phyloP scores from a whole-genome alignment of 805 yeast species.

The Alloascoidea africana region DNA sequence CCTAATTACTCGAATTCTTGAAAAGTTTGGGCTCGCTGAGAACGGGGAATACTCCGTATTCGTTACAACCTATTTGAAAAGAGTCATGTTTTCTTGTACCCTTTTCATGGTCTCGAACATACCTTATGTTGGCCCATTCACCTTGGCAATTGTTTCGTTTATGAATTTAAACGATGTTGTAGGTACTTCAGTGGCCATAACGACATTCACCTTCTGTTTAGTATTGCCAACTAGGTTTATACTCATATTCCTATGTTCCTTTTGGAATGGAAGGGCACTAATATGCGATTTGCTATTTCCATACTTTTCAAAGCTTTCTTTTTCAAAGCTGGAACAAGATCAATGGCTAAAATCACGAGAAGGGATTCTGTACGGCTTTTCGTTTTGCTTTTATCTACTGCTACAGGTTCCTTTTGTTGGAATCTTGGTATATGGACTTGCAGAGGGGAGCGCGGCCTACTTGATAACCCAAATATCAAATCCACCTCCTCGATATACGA shows the following conservation, averaged over 20 bases:
- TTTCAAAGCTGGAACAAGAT: slow-evolving; percentile 20
- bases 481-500: slow-evolving; percentile 12
- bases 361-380: slow-evolving; percentile 28
- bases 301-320: slow-evolving; percentile 22
- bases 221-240: slow-evolving; percentile 5
- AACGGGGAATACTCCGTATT: slow-evolving; percentile 10
- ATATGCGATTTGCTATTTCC: slow-evolving; percentile 24
- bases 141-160: slow-evolving; percentile 28
- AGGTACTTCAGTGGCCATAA: slow-evolving; percentile 29
- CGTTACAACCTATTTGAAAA: slow-evolving; percentile 14
- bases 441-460: slow-evolving; percentile 25
- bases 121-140: slow-evolving; percentile 27
- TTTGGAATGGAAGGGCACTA: slow-evolving; percentile 22
- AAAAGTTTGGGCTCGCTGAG: no score
- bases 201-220: slow-evolving; percentile 20
- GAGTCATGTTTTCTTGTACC: slow-evolving; percentile 15
- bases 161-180: slow-evolving; percentile 26
- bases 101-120: slow-evolving; percentile 20
- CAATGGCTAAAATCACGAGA: slow-evolving; percentile 28
- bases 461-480: slow-evolving; percentile 26
- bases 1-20: no score
- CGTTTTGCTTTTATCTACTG: slow-evolving; percentile 20
- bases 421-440: slow-evolving; percentile 23
- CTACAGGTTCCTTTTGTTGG: slow-evolving; percentile 21
- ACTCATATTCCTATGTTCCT: slow-evolving; percentile 14